Evolutionary conservation across 305 asterid species (phyloP), one percentile per base, ranked within the genome.

Genomic region (Coffea humblotiana): DNA sequence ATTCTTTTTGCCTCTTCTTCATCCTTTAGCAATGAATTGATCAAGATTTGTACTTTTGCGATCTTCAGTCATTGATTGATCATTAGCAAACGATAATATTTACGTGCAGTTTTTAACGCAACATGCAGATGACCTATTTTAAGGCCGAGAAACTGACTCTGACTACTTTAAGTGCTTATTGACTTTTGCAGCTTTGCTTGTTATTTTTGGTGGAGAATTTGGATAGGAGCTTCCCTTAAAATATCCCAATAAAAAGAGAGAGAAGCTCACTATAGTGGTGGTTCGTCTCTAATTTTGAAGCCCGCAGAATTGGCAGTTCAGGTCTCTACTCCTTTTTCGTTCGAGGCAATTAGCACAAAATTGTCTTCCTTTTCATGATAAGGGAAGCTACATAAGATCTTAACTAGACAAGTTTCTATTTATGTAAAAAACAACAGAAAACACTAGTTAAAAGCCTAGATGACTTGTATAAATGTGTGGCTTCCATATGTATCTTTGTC

Each of bases 1-100:
- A 80, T 80, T 80, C 69, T 66, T 66, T 80, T 75, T 75, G 79
- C 77, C 76, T 54, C n/a, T 25, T 70, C 58, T 37, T 35, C 71
- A 12, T 66, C 23, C 71, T 66, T 66, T 32, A 14, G 72, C 10
- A 7, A 32, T 13, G 8, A 21, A 35, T 35, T 19, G 58, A 32
- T 32, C 32, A 45, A 47, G 25, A 8, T 63, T 61, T 19, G 51
- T 77, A 45, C 25, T 27, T 16, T 60, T 23, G 11, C 23, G 32
- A 12, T 49, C 51, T 77, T 67, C 64, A 18, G 66, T 77, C 80
- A 77, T 77, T 77, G 60, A 65, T 77, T 77, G 67, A 78, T 78
- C 58, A 78, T 68, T 68, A 40, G 79, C 61, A 32, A 32, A 66
- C 14, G 0, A 60, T 5, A 5, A 40, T 40, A 40, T 40, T 60